Conservation (phyloP, 164 flowering plant species). For the Nymphaea colorata region DNA sequence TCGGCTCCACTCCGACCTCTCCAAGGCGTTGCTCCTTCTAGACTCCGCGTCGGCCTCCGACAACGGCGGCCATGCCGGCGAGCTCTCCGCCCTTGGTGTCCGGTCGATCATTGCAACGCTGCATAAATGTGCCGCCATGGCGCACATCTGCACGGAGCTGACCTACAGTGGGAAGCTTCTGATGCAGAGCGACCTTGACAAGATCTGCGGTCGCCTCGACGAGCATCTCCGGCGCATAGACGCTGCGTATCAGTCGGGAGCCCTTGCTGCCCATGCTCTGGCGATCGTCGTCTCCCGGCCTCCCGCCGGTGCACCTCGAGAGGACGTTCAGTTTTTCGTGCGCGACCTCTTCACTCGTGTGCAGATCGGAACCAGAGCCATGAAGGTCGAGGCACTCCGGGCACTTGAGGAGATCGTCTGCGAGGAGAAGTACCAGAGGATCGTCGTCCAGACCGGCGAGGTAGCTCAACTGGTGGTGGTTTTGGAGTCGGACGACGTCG, state of each 20-base stretch:
- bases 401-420: constrained; percentile 14
- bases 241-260: constrained; percentile 38
- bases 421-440: constrained; percentile 53
- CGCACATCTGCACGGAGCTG: constrained; percentile 42
- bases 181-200: constrained; percentile 91
- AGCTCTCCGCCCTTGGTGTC: constrained; percentile 9
- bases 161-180: constrained; percentile 81
- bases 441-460: constrained; percentile 38
- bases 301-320: constrained; percentile 33
- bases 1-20: constrained; percentile 45
- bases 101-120: constrained; percentile 21
- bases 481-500: constrained; percentile 35
- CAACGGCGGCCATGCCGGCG: constrained; percentile 21
- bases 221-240: constrained; percentile 33
- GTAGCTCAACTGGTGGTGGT: constrained; percentile 27
- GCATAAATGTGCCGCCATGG: constrained; percentile 39
- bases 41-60: constrained; percentile 29
- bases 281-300: constrained; percentile 77
- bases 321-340: constrained; percentile 65
- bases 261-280: constrained; percentile 23
- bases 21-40: not conserved
- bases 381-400: constrained; percentile 59
- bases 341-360: constrained; percentile 59
- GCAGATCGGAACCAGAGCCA: constrained; percentile 51
- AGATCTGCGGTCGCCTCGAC: constrained; percentile 37